Percentiles rank a stretch among this genome's conserved stretches.
These are phyloP conservation scores for Phycomyces nitens DNA, from an alignment of 192 early-diverging fungal species.

Conservation along the genomic window DNA sequence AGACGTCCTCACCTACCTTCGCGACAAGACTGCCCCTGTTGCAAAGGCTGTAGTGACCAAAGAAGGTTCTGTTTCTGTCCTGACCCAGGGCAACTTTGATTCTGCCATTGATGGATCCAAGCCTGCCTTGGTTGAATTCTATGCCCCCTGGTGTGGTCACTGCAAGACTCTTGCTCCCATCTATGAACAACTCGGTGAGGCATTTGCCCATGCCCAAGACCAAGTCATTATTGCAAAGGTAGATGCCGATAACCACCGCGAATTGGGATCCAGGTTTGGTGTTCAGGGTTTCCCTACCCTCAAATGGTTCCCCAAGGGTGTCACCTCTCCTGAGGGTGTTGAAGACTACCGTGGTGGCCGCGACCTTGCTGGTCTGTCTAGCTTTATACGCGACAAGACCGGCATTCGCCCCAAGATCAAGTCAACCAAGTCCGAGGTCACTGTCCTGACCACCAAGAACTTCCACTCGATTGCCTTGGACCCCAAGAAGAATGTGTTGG, in stretches of 20 bases:
- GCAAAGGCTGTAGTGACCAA: background rate
- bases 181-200: slow-evolving; percentile 79
- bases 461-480: slow-evolving; percentile 79
- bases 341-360: slow-evolving; percentile 84
- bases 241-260: slow-evolving; percentile 82
- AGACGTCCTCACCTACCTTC: slow-evolving; percentile 18
- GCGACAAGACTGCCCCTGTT: slow-evolving; percentile 16
- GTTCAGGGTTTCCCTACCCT: slow-evolving; percentile 87
- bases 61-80: slow-evolving; percentile 47
- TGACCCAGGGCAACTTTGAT: slow-evolving; percentile 61
- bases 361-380: slow-evolving; percentile 70
- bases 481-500: slow-evolving; percentile 72
- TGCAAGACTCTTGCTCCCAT: slow-evolving; percentile 69
- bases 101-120: slow-evolving; percentile 67
- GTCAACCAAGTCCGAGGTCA: slow-evolving; percentile 64
- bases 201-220: slow-evolving; percentile 69
- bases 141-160: slow-evolving; percentile 87
- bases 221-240: slow-evolving; percentile 87
- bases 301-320: slow-evolving; percentile 91
- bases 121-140: slow-evolving; percentile 83
- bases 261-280: slow-evolving; percentile 72
- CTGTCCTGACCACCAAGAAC: slow-evolving; percentile 61
- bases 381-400: slow-evolving; percentile 81
- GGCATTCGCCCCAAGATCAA: slow-evolving; percentile 72
- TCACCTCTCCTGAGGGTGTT: slow-evolving; percentile 51